Conservation (phyloP, 2,329 filamentous ascomycete genomes). For the Penicillium sp. region DNA sequence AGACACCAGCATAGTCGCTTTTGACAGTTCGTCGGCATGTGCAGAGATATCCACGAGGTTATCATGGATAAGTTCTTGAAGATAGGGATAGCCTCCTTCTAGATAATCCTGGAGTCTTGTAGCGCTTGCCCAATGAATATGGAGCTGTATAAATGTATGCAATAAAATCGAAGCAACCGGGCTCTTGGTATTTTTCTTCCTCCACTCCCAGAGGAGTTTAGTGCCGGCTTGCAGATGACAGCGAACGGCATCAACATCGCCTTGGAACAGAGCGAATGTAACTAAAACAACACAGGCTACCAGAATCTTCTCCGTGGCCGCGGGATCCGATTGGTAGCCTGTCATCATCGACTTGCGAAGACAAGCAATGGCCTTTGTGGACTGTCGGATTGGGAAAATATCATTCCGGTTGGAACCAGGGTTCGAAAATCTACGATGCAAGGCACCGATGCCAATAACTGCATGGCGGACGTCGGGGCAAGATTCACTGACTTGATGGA, state of each 20-base stretch:
- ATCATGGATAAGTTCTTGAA: constrained; percentile 1
- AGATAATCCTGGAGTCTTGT: not conserved
- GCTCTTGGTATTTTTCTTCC: not conserved
- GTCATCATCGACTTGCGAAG: not conserved
- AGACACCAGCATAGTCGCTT: not conserved
- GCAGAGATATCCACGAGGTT: not conserved
- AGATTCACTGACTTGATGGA: constrained; percentile 5
- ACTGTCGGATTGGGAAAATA: constrained; percentile 4
- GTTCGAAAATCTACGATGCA: constrained; percentile 6
- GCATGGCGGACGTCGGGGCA: constrained; percentile 5
- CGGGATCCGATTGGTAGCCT: not conserved
- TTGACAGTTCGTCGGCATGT: not conserved
- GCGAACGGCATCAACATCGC: constrained; percentile 4
- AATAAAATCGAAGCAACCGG: not conserved
- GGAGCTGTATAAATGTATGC: constrained; percentile 8
- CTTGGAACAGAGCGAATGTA: constrained; percentile 4
- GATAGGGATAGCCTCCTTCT: not conserved
- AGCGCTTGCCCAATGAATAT: constrained; percentile 6
- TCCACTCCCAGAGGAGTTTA: constrained; percentile 4
- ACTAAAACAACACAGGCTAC: constrained; percentile 7
- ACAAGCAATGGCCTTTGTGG: constrained; percentile 4
- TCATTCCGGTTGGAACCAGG: not conserved
- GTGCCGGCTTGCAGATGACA: constrained; percentile 7
- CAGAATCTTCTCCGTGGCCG: not conserved
- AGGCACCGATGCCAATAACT: constrained; percentile 6